Evolutionary conservation across 129 eudicot species (phyloP).

Genomic region (Flaveria robusta): DNA sequence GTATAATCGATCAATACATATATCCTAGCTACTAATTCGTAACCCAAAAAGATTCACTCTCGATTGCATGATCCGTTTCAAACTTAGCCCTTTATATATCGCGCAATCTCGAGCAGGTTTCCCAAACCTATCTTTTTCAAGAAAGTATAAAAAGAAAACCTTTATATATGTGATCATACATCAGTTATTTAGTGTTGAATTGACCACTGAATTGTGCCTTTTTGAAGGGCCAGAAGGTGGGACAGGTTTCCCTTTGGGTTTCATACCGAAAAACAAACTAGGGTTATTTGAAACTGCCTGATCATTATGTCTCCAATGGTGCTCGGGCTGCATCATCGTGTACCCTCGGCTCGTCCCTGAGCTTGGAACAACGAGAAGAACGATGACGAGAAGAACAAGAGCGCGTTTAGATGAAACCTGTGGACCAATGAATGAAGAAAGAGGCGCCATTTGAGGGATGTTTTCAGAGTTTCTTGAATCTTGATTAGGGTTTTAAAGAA

Average conservation of each 20-base stretch:
- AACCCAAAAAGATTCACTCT: slow-evolving; percentile 21
- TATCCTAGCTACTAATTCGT: slow-evolving; percentile 1
- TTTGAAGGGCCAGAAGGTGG: slow-evolving; percentile 87
- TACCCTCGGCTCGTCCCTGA: slow-evolving; percentile 42
- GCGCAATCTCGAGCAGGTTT: slow-evolving; percentile 24
- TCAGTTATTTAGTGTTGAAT: slow-evolving; percentile 34
- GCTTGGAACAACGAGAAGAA: slow-evolving; percentile 31
- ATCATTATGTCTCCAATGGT: slow-evolving; percentile 19
- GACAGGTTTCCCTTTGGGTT: slow-evolving; percentile 58
- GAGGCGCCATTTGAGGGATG: slow-evolving; percentile 15
- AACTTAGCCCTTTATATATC: slow-evolving; percentile 19
- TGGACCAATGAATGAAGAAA: slow-evolving; percentile 16
- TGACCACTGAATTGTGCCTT: slow-evolving; percentile 60
- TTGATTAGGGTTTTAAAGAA: background rate
- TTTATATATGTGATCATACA: background rate
- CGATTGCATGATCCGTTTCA: background rate
- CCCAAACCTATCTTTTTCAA: slow-evolving; percentile 14
- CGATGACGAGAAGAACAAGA: slow-evolving; percentile 24
- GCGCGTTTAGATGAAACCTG: slow-evolving; percentile 17
- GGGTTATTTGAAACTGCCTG: slow-evolving; percentile 15
- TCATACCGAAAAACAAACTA: slow-evolving; percentile 36
- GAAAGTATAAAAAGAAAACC: slow-evolving; percentile 1
- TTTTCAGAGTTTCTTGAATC: background rate
- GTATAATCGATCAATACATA: slow-evolving; percentile 20
- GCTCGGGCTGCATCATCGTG: slow-evolving; percentile 26